These are phyloP conservation scores for Afroboletus lepidellus DNA, from an alignment of 1,284 basidiomycete genomes.

Conservation along the genomic window DNA sequence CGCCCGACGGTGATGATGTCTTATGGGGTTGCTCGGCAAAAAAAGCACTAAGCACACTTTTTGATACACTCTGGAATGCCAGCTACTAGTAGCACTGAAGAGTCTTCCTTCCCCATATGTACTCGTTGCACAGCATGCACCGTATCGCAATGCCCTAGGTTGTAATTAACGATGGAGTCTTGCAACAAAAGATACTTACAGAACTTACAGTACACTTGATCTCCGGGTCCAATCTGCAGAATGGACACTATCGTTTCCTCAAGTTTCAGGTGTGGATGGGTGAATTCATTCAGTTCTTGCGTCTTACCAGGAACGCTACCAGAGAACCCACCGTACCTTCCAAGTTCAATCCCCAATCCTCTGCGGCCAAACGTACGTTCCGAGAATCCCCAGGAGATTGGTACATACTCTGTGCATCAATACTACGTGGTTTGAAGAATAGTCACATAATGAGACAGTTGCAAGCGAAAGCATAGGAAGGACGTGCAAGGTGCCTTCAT, in stretches of 20 bases:
- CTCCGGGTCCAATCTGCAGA: slow-evolving; percentile 63
- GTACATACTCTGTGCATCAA: neutral
- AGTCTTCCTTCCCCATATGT: slow-evolving; percentile 62
- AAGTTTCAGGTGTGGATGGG: slow-evolving; percentile 72
- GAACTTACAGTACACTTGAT: slow-evolving; percentile 68
- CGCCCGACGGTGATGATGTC: slow-evolving; percentile 42
- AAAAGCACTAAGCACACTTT: slow-evolving; percentile 43
- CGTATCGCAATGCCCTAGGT: slow-evolving; percentile 59
- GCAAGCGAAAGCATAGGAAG: slow-evolving; percentile 55
- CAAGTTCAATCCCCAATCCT: slow-evolving; percentile 65
- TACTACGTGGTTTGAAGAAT: slow-evolving; percentile 55
- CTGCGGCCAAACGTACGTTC: slow-evolving; percentile 33
- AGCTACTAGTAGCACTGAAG: slow-evolving; percentile 81
- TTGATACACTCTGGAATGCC: slow-evolving; percentile 63
- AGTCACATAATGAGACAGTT: slow-evolving; percentile 74
- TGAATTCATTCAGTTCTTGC: slow-evolving; percentile 60
- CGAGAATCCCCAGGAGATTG: neutral
- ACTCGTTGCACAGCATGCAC: slow-evolving; percentile 71
- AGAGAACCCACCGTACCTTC: slow-evolving; percentile 59
- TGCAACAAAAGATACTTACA: slow-evolving; percentile 41
- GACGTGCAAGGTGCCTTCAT: slow-evolving; percentile 66
- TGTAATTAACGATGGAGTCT: neutral
- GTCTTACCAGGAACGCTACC: slow-evolving; percentile 59
- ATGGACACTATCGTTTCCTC: slow-evolving; percentile 52
- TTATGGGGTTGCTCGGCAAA: slow-evolving; percentile 37